phyloP scores from a whole-genome alignment of 2,329 filamentous ascomycete genomes.

The Pseudofabraea citricarpa region DNA sequence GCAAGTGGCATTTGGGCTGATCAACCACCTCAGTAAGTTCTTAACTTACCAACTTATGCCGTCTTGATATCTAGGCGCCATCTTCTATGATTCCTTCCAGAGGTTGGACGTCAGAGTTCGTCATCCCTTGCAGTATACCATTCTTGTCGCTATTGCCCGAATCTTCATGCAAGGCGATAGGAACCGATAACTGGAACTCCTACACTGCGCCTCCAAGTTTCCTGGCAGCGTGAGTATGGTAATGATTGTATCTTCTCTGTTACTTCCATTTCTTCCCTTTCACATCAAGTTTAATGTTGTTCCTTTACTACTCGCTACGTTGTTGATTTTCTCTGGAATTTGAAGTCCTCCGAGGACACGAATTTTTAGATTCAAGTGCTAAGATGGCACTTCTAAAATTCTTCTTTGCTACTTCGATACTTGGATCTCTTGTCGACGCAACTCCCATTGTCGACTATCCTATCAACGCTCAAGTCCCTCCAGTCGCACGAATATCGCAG shows the following conservation, averaged over 20 bases:
- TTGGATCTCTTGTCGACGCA: slow-evolving; percentile 22
- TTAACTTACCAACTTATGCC: background rate
- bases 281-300: too few relatives aligned
- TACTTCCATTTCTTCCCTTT: slow-evolving; percentile 7
- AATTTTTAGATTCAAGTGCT: slow-evolving; percentile 6
- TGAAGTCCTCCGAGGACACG: slow-evolving; percentile 1
- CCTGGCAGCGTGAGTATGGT: slow-evolving; percentile 9
- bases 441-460: slow-evolving; percentile 54
- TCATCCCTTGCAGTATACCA: slow-evolving; percentile 20
- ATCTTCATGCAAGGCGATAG: slow-evolving; percentile 21
- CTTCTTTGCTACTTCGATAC: slow-evolving; percentile 11
- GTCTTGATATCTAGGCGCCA: background rate
- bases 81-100: background rate
- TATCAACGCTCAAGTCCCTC: slow-evolving; percentile 79
- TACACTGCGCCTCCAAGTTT: slow-evolving; percentile 18
- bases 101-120: slow-evolving; percentile 6
- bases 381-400: slow-evolving; percentile 18
- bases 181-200: slow-evolving; percentile 14
- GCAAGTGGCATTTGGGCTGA: slow-evolving; percentile 8
- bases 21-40: slow-evolving; percentile 1
- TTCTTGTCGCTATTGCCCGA: slow-evolving; percentile 9
- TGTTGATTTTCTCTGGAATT: slow-evolving; percentile 4
- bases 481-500: slow-evolving; percentile 64
- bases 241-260: slow-evolving; percentile 7
- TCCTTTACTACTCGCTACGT: too few relatives aligned